A percentile compares a stretch with the other conserved stretches of the same genome.
These are phyloP conservation scores for Cryphonectria nitschkei DNA, from an alignment of 2,329 filamentous ascomycete species.

Conservation along the genomic window DNA sequence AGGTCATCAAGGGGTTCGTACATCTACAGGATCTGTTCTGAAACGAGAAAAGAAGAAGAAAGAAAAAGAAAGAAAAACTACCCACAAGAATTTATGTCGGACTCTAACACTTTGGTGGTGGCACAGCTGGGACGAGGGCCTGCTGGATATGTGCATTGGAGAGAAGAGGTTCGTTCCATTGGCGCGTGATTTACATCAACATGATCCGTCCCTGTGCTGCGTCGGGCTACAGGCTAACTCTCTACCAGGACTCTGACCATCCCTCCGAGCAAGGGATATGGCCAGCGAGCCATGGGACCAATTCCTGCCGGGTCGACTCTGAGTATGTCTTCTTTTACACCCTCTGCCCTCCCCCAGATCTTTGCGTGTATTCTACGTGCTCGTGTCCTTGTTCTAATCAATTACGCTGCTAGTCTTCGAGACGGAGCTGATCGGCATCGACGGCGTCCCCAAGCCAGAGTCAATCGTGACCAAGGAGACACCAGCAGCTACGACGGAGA, in stretches of 20 bases:
- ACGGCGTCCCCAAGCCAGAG: conserved; percentile 65
- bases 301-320: conserved; percentile 83
- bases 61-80: neutral
- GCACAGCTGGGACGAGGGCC: conserved; percentile 81
- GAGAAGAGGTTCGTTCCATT: conserved; percentile 67
- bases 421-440: conserved; percentile 85
- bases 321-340: conserved; percentile 49
- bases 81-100: neutral
- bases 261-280: conserved; percentile 85
- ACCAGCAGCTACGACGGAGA: conserved; percentile 33
- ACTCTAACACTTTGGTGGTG: conserved; percentile 31
- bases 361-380: neutral
- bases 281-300: conserved; percentile 73
- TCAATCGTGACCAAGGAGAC: conserved; percentile 47
- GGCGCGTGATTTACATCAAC: neutral
- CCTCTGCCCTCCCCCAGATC: neutral
- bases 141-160: conserved; percentile 92
- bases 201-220: neutral
- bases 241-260: conserved; percentile 74
- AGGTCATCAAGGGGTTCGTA: conserved; percentile 85
- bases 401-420: conserved; percentile 70
- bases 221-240: conserved; percentile 26
- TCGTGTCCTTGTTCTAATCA: neutral
- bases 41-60: no score
- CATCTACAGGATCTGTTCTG: neutral